A percentile compares a stretch with the other conserved stretches of the same genome.
Conservation (phyloP, 169 alveolate genomes). For the Plasmodium berghei region DNA sequence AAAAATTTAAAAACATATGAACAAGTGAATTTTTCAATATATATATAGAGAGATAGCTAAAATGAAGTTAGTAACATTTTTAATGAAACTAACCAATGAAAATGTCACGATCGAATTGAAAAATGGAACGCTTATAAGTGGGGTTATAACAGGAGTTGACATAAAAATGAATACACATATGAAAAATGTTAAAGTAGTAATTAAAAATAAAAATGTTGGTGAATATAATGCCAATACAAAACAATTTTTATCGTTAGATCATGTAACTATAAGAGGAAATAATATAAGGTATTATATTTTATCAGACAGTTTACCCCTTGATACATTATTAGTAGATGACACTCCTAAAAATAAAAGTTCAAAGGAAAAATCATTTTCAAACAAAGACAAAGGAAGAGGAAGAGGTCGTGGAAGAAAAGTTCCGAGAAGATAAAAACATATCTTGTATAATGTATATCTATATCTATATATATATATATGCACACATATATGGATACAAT, state of each 20-base stretch:
- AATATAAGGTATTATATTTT: slow-evolving; percentile 96
- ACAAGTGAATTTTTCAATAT: too few relatives aligned
- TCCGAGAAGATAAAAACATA: slow-evolving; percentile 39
- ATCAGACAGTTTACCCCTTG: slow-evolving; percentile 96
- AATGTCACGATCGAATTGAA: slow-evolving; percentile 97
- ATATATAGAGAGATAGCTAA: slow-evolving; percentile 6
- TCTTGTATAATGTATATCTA: background rate
- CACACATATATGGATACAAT: background rate
- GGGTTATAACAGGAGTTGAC: slow-evolving; percentile 97
- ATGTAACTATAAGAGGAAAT: slow-evolving; percentile 89
- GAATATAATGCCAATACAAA: slow-evolving; percentile 88
- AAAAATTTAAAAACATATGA: too few relatives aligned
- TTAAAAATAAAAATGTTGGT: slow-evolving; percentile 94
- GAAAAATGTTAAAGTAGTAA: slow-evolving; percentile 96
- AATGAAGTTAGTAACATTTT: slow-evolving; percentile 97
- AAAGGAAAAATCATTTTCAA: slow-evolving; percentile 77
- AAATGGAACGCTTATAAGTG: slow-evolving; percentile 98
- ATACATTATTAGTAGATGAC: slow-evolving; percentile 96
- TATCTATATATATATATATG: background rate
- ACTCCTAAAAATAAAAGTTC: slow-evolving; percentile 92
- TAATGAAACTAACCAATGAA: slow-evolving; percentile 97
- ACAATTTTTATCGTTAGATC: slow-evolving; percentile 82
- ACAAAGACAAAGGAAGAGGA: slow-evolving; percentile 82
- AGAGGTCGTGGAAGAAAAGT: slow-evolving; percentile 82
- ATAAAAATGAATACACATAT: slow-evolving; percentile 98